phyloP scores from a whole-genome alignment of 78 protist species.

The Dictyostelium discoideum region dicty_2.7 NC_007088.5:6809501-6810000 shows the following conservation, averaged over 20 bases:
- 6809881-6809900: slow-evolving; percentile 22
- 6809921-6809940: slow-evolving; percentile 30
- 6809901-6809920: slow-evolving; percentile 64
- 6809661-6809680: no score
- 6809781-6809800: background rate
- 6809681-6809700: no score
- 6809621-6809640: background rate
- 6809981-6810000: background rate
- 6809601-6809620: background rate
- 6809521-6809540: slow-evolving; percentile 92
- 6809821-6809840: slow-evolving; percentile 43
- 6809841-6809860: slow-evolving; percentile 33
- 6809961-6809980: background rate
- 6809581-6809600: background rate
- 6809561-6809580: background rate
- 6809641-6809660: no score
- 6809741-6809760: background rate
- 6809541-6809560: slow-evolving; percentile 30
- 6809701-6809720: no score
- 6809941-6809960: background rate
- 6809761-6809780: background rate
- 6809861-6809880: slow-evolving; percentile 15
- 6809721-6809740: no score
- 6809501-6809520: slow-evolving; percentile 96
- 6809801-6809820: background rate